phyloP scores from a whole-genome alignment of 1,139 yeast species.

The Candida buenavistaensis region DNA sequence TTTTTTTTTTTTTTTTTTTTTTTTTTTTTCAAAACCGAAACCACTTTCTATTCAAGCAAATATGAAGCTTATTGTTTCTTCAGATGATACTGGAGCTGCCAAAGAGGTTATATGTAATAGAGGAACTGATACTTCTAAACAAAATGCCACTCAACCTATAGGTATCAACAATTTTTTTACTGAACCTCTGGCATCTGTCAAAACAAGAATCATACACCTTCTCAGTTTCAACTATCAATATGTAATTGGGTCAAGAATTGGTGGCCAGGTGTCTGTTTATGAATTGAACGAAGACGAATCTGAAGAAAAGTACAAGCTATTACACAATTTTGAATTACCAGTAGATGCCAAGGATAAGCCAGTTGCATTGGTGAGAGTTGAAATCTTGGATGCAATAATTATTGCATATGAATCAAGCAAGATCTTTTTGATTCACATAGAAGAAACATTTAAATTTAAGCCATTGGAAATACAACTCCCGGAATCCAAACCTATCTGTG shows the following conservation, averaged over 20 bases:
- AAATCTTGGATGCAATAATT: conserved; percentile 30
- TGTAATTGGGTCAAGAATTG: conserved; percentile 42
- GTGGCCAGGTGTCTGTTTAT: conserved; percentile 43
- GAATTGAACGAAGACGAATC: conserved; percentile 22
- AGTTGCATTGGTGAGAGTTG: conserved; percentile 30
- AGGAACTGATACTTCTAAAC: conserved; percentile 71
- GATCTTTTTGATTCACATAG: conserved; percentile 41
- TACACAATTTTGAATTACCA: conserved; percentile 29
- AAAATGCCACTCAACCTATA: conserved; percentile 56
- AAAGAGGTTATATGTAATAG: conserved; percentile 56
- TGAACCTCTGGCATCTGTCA: conserved; percentile 30
- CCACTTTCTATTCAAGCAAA: no score
- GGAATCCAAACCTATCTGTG: conserved; percentile 43
- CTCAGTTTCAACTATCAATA: conserved; percentile 30
- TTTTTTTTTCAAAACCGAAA: no score
- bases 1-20: no score
- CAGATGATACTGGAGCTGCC: conserved; percentile 57
- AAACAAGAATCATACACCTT: conserved; percentile 24
- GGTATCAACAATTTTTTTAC: conserved; percentile 40
- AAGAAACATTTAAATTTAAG: conserved; percentile 27
- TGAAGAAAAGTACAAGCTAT: conserved; percentile 15
- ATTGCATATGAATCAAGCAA: conserved; percentile 53
- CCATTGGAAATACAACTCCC: conserved; percentile 34
- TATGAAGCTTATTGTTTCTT: conserved; percentile 55
- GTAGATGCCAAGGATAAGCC: conserved; percentile 31